Percentiles rank a stretch among this genome's conserved stretches.
Evolutionary conservation across 2,329 filamentous ascomycete genomes (phyloP).

Genomic region (Dothistroma septosporum): DNA sequence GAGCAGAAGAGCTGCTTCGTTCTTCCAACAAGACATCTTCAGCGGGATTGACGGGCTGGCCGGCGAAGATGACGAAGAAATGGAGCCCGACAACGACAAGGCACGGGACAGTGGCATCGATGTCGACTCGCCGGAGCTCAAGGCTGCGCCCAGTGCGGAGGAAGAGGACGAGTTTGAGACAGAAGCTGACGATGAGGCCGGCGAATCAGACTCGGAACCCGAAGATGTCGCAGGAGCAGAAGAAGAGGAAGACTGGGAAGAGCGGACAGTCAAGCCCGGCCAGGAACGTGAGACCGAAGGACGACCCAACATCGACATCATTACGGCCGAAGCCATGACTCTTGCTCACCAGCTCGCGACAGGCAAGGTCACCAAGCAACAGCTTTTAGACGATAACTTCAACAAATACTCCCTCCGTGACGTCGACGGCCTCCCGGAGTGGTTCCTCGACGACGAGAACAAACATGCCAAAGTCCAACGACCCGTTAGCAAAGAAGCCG

Average conservation of each 20-base stretch:
- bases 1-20: conserved; percentile 79
- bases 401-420: conserved; percentile 92
- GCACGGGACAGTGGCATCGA: conserved; percentile 43
- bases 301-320: conserved; percentile 84
- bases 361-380: conserved; percentile 72
- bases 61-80: conserved; percentile 40
- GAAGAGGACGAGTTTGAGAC: conserved; percentile 19
- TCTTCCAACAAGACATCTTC: conserved; percentile 96
- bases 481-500: conserved; percentile 87
- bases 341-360: conserved; percentile 87
- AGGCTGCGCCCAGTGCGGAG: conserved; percentile 21
- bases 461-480: conserved; percentile 78
- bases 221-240: conserved; percentile 35
- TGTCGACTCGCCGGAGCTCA: conserved; percentile 31
- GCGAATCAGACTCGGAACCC: conserved; percentile 27
- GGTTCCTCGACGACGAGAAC: conserved; percentile 92
- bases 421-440: conserved; percentile 85
- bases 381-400: conserved; percentile 86
- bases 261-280: conserved; percentile 51
- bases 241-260: conserved; percentile 56
- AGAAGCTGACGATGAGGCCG: conserved; percentile 14
- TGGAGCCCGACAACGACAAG: conserved; percentile 37
- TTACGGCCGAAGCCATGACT: conserved; percentile 99
- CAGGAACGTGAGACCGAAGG: conserved; percentile 43
- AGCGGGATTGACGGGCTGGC: conserved; percentile 69